Base-by-base conservation (phyloP, 202 grass and related monocot species). In the Zoysia matrella region DNA sequence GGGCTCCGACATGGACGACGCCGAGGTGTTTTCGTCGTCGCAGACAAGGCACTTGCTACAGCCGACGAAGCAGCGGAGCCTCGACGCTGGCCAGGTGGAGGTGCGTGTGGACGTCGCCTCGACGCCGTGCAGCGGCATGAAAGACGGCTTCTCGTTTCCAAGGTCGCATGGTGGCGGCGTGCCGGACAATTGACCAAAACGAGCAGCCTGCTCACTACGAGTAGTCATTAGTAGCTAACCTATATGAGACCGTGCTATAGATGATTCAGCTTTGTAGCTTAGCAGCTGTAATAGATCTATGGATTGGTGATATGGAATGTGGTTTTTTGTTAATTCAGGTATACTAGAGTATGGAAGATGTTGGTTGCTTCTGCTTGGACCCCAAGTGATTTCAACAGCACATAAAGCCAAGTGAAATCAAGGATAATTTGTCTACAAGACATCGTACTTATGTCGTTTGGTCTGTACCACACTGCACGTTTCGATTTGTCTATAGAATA, bases 61-160 rank as follows among this genome's bases (percentile, higher is more conserved):
- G 11, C 85, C 85, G 0, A 53, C 81, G 42, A 88, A 88, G 71
- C 86, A 81, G 63, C 69, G 88, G 60, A 90, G 71, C 85, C 79
- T 72, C 41, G 76, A 87, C 7, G 8, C 46, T 30, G 63, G 14
- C 57, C 55, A 13, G 0, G 13, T 10, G 1, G 88, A 91, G 80
- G 82, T 86, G 68, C 64, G 47, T 10, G 79, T 80, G 49, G 53
- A 88, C 71, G 81, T 84, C 3, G 72, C 58, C 36, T 9, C 9
- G 4, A n/a, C 66, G 52, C 80, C 86, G 53, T 82, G 52, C 52
- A 43, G 36, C 43, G 77, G 14, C 65, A 12, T 58, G 41, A 76
- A 84, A 46, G 80, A 82, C 40, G 86, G 91, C 70, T 96, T 96
- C 78, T 85, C 90, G 12, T 96, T 93, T 69, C 75, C 51, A 13